Evolutionary conservation across 352 stramenopile genomes (phyloP).

Genomic region (Phytophthora europaea): DNA sequence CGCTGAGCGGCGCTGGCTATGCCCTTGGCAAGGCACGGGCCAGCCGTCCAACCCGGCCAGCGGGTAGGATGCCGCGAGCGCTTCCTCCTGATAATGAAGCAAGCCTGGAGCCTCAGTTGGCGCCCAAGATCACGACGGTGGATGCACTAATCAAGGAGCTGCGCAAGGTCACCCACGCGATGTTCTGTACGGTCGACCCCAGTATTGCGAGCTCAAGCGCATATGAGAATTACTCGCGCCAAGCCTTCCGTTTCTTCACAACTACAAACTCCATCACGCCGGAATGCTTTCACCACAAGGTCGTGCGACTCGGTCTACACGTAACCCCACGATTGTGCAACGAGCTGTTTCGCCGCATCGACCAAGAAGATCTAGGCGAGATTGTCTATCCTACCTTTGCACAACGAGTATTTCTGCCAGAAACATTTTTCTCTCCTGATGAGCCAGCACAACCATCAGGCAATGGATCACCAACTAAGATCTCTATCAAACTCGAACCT

Average conservation of each 20-base stretch:
- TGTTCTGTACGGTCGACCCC: slow-evolving; percentile 56
- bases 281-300: slow-evolving; percentile 73
- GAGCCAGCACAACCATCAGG: background rate
- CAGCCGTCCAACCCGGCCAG: slow-evolving; percentile 10
- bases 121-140: slow-evolving; percentile 43
- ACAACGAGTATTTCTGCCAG: slow-evolving; percentile 65
- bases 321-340: slow-evolving; percentile 54
- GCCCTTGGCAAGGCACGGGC: slow-evolving; percentile 28
- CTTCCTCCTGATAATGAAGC: slow-evolving; percentile 8
- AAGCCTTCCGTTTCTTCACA: slow-evolving; percentile 84
- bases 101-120: slow-evolving; percentile 3
- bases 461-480: background rate
- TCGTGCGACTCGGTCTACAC: slow-evolving; percentile 66
- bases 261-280: slow-evolving; percentile 78
- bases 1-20: slow-evolving; percentile 52
- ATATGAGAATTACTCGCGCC: slow-evolving; percentile 71
- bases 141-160: slow-evolving; percentile 66
- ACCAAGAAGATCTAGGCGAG: slow-evolving; percentile 73
- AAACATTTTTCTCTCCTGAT: slow-evolving; percentile 42
- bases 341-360: slow-evolving; percentile 68
- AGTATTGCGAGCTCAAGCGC: slow-evolving; percentile 45
- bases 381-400: slow-evolving; percentile 75
- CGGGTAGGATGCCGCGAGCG: slow-evolving; percentile 13
- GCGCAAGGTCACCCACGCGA: slow-evolving; percentile 53
- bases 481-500: background rate